A percentile compares a stretch with the other conserved stretches of the same genome.
These are phyloP conservation scores for Waltergamsia citrina DNA, from an alignment of 2,329 filamentous ascomycete genomes.

Conservation along the genomic window DNA sequence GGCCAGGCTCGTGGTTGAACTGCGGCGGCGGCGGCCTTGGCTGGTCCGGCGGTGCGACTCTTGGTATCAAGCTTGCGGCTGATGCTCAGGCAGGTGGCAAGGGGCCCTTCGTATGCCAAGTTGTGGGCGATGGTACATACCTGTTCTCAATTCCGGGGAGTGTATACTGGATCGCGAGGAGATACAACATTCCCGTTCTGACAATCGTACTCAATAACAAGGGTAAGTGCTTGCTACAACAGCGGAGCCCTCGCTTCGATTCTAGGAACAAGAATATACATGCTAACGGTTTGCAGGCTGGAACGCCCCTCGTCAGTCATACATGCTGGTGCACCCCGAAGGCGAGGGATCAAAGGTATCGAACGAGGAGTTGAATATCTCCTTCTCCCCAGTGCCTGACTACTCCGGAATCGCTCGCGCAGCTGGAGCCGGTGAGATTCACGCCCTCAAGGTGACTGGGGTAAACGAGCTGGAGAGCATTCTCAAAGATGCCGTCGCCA, in stretches of 20 bases:
- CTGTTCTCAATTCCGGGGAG: conserved; percentile 44
- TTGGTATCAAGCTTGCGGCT: conserved; percentile 64
- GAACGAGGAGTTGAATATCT: conserved; percentile 37
- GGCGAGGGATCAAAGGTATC: conserved; percentile 28
- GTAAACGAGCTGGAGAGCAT: conserved; percentile 35
- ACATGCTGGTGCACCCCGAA: conserved; percentile 32
- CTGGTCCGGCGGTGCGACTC: conserved; percentile 64
- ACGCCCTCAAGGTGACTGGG: conserved; percentile 36
- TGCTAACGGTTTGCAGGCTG: conserved; percentile 16
- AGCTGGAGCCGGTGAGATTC: conserved; percentile 43
- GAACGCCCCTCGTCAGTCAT: conserved; percentile 24
- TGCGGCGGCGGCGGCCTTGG: conserved; percentile 69
- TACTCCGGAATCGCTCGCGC: conserved; percentile 47
- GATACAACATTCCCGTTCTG: conserved; percentile 44
- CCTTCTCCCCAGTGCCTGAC: conserved; percentile 32
- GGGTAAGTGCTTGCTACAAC: conserved; percentile 22
- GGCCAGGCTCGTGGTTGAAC: conserved; percentile 66
- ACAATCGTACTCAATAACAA: conserved; percentile 49
- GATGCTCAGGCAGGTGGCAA: conserved; percentile 26
- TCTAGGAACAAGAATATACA: not conserved
- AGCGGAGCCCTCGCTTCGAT: not conserved
- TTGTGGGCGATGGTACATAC: conserved; percentile 49
- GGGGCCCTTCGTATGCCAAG: conserved; percentile 41
- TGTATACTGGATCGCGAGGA: conserved; percentile 45
- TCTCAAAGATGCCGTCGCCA: conserved; percentile 38